Percentiles rank a stretch among this genome's conserved stretches.
These are phyloP conservation scores for Pythium phragmitis DNA, from an alignment of 352 stramenopile genomes.

Conservation along the genomic window DNA sequence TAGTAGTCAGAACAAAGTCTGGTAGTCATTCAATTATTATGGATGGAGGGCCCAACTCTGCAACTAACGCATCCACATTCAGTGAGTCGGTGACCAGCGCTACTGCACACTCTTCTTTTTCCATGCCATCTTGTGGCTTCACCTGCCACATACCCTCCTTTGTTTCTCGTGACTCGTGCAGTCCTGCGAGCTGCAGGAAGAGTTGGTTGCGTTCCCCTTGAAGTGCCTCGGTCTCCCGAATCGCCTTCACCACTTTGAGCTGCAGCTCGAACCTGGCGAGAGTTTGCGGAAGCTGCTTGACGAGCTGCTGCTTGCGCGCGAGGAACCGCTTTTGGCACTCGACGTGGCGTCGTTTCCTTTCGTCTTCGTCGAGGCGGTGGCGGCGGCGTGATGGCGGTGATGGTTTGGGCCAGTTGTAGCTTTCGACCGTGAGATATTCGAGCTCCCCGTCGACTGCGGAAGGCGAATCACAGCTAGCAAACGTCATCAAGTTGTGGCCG, in stretches of 20 bases:
- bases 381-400: neutral
- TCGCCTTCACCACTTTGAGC: neutral
- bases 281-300: neutral
- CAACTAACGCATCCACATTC: too few species aligned
- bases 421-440: slow-evolving; percentile 4
- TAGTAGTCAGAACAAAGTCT: too few species aligned
- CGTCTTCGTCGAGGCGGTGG: neutral
- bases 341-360: slow-evolving; percentile 1
- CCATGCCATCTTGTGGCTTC: too few species aligned
- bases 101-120: too few species aligned
- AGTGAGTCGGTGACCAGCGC: too few species aligned
- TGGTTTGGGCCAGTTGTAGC: neutral
- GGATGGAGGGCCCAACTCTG: too few species aligned
- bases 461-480: neutral
- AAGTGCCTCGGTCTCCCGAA: neutral
- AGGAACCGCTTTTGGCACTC: slow-evolving; percentile 11
- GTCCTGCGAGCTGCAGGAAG: too few species aligned
- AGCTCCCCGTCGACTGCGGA: neutral
- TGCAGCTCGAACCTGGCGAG: neutral
- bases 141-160: too few species aligned
- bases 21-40: too few species aligned
- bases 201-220: neutral
- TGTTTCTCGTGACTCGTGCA: too few species aligned
- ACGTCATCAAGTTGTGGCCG: too few species aligned
- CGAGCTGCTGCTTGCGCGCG: neutral